Evolutionary conservation across 495 filamentous ascomycete genomes (phyloP), one percentile per base, ranked within the genome.

Genomic region (Parathielavia appendiculata): DNA sequence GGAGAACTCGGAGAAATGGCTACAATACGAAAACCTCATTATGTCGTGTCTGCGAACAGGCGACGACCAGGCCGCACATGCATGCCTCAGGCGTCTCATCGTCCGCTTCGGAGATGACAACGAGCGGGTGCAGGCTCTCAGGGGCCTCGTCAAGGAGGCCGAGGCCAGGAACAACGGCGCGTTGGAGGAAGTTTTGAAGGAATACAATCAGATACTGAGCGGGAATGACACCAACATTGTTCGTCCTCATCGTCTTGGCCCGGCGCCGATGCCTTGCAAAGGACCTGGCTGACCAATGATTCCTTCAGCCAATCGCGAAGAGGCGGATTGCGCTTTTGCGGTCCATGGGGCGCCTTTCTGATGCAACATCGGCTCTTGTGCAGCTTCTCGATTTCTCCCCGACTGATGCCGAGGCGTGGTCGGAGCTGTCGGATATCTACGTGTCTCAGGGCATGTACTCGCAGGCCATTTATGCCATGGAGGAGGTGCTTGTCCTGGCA

Each of bases 331-430:
- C 92, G 20, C 79, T 98, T 35, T 72, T 97, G 38, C 79, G 83
- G 55, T 88, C 87, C 32, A 77, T 95, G 61, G 81, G 81, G 20
- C 81, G 83, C 56, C 71, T 79, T 4, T 66, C 80, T 11, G 90
- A 95, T 57, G 90, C 93, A 13, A 88, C 90, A 47, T 76, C 83
- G 51, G 82, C 83, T 40, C 74, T 97, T 43, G 82, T 85, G 58
- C 77, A 85, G 57, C 76, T 97, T 32, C 79, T 98, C 43, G 85
- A 91, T 59, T 82, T 86, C 57, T 86, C 87, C 11, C 92, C 93
- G 6, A 96, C 89, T 9, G 95, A 97, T 75, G 86, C 86, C 12
- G 93, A 98, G 71, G 86, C 90, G 17, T 98, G 93, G 93, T 85
- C 90, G 52, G 93, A 98, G 75, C 78, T 98, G 63, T 80, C 89